phyloP scores from a whole-genome alignment of 78 protist species.

The Dictyostelium brefeldianum region DNA sequence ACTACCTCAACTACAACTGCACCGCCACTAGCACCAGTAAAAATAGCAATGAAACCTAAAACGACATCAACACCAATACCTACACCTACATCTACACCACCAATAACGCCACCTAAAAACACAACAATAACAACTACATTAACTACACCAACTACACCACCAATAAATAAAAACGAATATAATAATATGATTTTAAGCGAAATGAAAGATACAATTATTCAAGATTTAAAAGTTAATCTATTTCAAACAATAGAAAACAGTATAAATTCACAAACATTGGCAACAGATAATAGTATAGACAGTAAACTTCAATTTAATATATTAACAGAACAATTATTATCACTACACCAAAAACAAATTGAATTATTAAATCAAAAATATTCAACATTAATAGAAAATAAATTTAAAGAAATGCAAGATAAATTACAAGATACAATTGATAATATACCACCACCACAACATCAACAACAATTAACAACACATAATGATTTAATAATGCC shows the following conservation, averaged over 20 bases:
- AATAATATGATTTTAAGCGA: conserved; percentile 2
- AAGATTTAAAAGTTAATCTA: background rate
- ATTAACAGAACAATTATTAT: conserved; percentile 10
- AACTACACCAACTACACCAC: background rate
- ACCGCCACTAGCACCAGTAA: background rate
- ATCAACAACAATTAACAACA: too few relatives aligned
- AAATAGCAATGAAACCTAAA: background rate
- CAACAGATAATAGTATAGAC: background rate
- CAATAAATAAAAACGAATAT: conserved; percentile 14
- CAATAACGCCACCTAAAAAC: background rate
- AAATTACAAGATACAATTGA: conserved; percentile 2
- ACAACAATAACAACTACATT: background rate
- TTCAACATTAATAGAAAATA: background rate
- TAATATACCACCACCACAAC: background rate
- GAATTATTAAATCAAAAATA: conserved; percentile 36
- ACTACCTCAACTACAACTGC: background rate
- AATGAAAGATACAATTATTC: background rate
- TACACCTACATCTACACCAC: background rate
- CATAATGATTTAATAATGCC: background rate
- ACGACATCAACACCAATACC: background rate
- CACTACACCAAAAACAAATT: conserved; percentile 39
- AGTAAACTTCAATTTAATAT: background rate
- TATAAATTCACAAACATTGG: background rate
- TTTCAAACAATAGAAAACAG: too few relatives aligned
- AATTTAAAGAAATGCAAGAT: conserved; percentile 13